Evolutionary conservation across 2,329 filamentous ascomycete genomes (phyloP).

Genomic region (Colletotrichum karsti): DNA sequence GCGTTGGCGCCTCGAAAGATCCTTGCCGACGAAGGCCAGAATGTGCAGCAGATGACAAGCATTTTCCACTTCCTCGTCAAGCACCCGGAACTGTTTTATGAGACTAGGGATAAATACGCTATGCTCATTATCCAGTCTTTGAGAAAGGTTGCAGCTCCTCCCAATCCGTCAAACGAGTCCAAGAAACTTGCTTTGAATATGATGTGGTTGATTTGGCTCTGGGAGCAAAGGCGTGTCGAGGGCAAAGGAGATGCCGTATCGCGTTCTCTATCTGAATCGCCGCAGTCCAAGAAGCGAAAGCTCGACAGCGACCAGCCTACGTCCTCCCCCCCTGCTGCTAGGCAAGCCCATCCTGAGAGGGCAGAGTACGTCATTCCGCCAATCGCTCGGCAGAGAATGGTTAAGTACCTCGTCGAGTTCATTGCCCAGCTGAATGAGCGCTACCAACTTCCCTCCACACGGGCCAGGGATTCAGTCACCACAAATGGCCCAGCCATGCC

Average conservation of each 20-base stretch:
- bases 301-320: slow-evolving; percentile 70
- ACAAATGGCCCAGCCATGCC: slow-evolving; percentile 57
- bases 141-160: slow-evolving; percentile 84
- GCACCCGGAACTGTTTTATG: slow-evolving; percentile 93
- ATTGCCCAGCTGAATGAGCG: slow-evolving; percentile 90
- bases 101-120: slow-evolving; percentile 90
- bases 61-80: slow-evolving; percentile 97
- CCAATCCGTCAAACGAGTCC: slow-evolving; percentile 87
- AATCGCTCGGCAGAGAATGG: slow-evolving; percentile 77
- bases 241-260: slow-evolving; percentile 54
- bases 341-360: slow-evolving; percentile 58
- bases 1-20: slow-evolving; percentile 90
- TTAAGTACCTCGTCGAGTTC: slow-evolving; percentile 96
- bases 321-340: slow-evolving; percentile 62
- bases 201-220: slow-evolving; percentile 89
- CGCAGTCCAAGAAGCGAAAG: slow-evolving; percentile 78
- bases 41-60: slow-evolving; percentile 93
- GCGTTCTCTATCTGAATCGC: slow-evolving; percentile 70
- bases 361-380: slow-evolving; percentile 75
- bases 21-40: slow-evolving; percentile 91
- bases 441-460: slow-evolving; percentile 78
- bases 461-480: slow-evolving; percentile 62
- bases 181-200: slow-evolving; percentile 91
- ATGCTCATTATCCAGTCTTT: slow-evolving; percentile 88
- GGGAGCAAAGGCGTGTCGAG: slow-evolving; percentile 86